Evolutionary conservation across 768 basidiomycete genomes (phyloP), one percentile per base, ranked within the genome.

Genomic region (Dioszegia hungarica): DNA sequence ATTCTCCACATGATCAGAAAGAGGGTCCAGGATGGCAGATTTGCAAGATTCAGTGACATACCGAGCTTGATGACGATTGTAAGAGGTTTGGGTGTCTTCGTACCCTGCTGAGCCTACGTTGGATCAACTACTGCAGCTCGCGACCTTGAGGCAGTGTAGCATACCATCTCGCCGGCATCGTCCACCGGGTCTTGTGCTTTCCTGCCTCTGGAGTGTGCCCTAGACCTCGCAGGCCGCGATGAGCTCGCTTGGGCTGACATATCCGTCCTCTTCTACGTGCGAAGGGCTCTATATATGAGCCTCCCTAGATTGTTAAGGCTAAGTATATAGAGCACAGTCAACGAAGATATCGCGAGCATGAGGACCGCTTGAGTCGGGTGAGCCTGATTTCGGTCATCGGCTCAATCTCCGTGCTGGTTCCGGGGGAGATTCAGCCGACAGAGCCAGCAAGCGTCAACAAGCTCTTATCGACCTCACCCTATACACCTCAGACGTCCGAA

Each of bases 31-130:
- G 39, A 5, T 38, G 41, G 11, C 10, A 28, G 20, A 34, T 43
- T 19, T 33, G 14, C 14, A 14, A 33, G 51, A n/a, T n/a, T n/a
- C n/a, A n/a, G n/a, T n/a, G n/a, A 59, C 81, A 62, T 50, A 87
- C 87, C 88, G 20, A 91, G 82, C 77, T 91, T 91, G 77, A 91
- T 89, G 51, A 91, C 88, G 60, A 91, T 87, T 3, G 86, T 90
- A 49, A 72, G 49, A 17, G 44, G 33, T n/a, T 57, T 56, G 5
- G 54, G 38, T 11, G 58, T 29, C 47, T 60, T 62, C 25, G 36
- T 39, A 22, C 57, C 57, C 22, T 47, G 25, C 59, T 62, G 29
- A 22, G 36, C 19, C 48, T 46, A 24, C 45, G 3, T 40, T 10
- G 6, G 19, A 6, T 14, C 8, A 9, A 9, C 20, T 22, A 4